Evolutionary conservation across 108 stramenopile genomes (phyloP), one percentile per base, ranked within the genome.

Genomic region (Skeletonema costatum): DNA sequence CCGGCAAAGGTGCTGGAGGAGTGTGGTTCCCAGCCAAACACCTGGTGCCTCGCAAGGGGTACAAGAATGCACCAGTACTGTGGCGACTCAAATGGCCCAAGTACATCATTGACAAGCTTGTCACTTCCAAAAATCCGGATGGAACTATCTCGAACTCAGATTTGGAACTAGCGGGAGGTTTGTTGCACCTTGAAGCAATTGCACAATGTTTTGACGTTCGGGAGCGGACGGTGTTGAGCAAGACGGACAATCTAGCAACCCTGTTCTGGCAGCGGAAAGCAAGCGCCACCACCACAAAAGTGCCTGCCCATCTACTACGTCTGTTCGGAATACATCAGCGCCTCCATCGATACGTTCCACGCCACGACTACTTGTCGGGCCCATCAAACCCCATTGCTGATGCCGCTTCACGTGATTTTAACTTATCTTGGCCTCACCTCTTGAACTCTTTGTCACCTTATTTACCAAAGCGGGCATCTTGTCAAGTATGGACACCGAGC

Each of bases 281-380:
- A 38, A 68, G 80, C 30, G 77, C 84, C n/a, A 30, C 60, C 16
- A 44, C 65, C 61, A 19, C 46, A 59, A 21, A 48, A 14, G 77
- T 75, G 13, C 80, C 81, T 12, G 77, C 81, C 10, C 77, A 77
- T 44, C 81, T 87, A 17, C 82, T 89, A 0, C 81, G 75, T 33
- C 74, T 85, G 32, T 89, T 85, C 42, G 86, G 75, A 14, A 32
- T 60, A 14, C 73, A 74, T 17, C 86, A 84, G 46, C 75, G 82
- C 1, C 30, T 31, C 64, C 71, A 71, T n/a, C 71, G 64, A 16
- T 30, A 19, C 32, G 71, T n/a, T 25, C 11, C 65, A 13, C 5
- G 50, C 7, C 17, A 29, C 14, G 51, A 68, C 46, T 38, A 74
- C 64, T 51, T 46, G 10, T 46, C 44, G 10, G 44, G 44, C 2